phyloP scores from a whole-genome alignment of 2,329 filamentous ascomycete genomes.

The Neonectria coccinea region DNA sequence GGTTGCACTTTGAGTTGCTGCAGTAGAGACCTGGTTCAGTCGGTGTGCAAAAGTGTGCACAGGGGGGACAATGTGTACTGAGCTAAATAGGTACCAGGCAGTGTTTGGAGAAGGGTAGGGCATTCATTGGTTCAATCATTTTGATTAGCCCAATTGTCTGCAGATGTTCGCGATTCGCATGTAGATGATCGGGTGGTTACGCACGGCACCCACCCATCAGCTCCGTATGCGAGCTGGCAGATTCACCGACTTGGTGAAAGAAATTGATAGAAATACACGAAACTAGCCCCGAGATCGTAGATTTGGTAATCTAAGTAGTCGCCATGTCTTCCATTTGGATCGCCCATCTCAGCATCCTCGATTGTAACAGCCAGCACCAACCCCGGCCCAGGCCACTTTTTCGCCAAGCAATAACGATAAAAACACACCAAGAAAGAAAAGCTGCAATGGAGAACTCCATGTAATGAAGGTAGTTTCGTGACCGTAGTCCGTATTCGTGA shows the following conservation, averaged over 20 bases:
- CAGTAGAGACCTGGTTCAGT: no score
- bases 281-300: neutral
- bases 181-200: no score
- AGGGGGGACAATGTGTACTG: no score
- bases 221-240: neutral
- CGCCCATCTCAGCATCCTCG: neutral
- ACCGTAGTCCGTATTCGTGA: neutral
- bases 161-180: no score
- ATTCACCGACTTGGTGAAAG: neutral
- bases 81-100: no score
- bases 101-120: no score
- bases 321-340: neutral
- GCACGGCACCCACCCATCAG: no score
- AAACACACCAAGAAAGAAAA: neutral
- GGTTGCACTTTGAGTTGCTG: no score
- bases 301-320: neutral
- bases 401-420: neutral
- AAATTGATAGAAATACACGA: neutral
- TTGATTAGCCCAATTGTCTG: no score
- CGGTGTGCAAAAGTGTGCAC: no score
- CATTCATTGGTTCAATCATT: no score
- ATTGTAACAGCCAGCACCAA: neutral
- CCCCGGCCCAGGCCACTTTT: neutral
- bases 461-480: no score
- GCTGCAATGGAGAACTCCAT: neutral